Evolutionary conservation across 306 rosid species (phyloP).

Genomic region (Rosa rugosa): DNA sequence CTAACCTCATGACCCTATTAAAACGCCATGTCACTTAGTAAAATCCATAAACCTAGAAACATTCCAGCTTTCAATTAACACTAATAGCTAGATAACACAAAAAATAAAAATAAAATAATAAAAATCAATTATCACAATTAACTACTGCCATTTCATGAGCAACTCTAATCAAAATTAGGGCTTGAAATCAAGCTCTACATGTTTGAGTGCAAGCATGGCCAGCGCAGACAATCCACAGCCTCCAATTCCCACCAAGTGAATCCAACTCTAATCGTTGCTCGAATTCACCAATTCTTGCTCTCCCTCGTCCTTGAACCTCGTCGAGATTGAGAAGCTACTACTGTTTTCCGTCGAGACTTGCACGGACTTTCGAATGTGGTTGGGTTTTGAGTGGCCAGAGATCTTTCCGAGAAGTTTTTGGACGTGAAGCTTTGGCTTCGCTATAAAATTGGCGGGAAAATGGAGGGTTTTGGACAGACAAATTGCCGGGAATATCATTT

Average conservation of each 20-base stretch:
- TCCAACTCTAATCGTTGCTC: constrained; percentile 18
- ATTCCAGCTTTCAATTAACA: neutral
- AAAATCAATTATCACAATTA: no score
- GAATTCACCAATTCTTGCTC: neutral
- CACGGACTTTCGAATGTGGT: neutral
- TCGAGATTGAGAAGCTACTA: constrained; percentile 6
- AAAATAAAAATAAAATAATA: no score
- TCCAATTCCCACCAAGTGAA: constrained; percentile 40
- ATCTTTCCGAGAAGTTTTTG: neutral
- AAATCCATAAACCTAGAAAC: no score
- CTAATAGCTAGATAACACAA: no score
- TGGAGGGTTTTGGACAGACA: constrained; percentile 3
- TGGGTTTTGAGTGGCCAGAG: neutral
- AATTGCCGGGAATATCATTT: constrained; percentile 18
- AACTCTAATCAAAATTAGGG: neutral
- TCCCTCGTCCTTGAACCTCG: constrained; percentile 10
- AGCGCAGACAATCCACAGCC: constrained; percentile 41
- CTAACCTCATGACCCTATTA: constrained; percentile 38
- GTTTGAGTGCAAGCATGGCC: constrained; percentile 36
- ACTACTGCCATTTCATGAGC: neutral
- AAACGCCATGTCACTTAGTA: neutral
- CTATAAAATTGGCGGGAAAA: constrained; percentile 11
- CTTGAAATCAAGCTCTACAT: constrained; percentile 10
- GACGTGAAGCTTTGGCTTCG: neutral
- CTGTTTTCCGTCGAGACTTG: neutral